Evolutionary conservation across 257 asterid genomes (phyloP), one percentile per base, ranked within the genome.

Genomic region (Penstemon eatonii): DNA sequence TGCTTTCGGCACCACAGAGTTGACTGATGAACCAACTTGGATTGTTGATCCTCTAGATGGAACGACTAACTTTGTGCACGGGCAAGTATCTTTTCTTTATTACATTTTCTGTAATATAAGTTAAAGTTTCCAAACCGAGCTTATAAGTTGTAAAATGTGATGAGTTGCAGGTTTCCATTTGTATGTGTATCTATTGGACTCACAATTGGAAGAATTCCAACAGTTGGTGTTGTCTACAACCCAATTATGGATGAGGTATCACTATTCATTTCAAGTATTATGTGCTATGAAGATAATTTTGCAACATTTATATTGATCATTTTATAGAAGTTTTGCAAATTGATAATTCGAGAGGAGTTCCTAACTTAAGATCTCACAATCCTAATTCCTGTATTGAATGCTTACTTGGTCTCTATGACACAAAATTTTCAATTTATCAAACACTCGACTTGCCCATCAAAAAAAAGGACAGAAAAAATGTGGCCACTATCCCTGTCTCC

Each of bases 31-130:
- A 58, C 97, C 99, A 42, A 93, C 97, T 67, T 93, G 99, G 99
- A 83, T 93, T 60, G 99, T 90, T 74, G 99, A 93, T 82, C 99
- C 99, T 49, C 75, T 91, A 19, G 99, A 94, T 73, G 99, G 99
- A 78, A 94, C 99, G 3, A 91, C 96, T 74, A 94, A 94, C 61
- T 94, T 94, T 80, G 99, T 90, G 52, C 99, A 94, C 38, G 97
- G 97, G 99, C 84, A 83, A 66, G 84, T 63, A 36, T 72, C 25
- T 25, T 66, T 57, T 70, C 4, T 44, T n/a, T 63, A 15, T 43
- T 70, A 71, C 65, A 51, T 73, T 39, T 70, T 25, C 43, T 42
- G 13, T 7, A 25, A 37, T 12, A 54, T n/a, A 60, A 41, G 10
- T 50, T 47, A 46, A 3, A 13, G 0, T 47, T 47, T 64, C 52